These are phyloP conservation scores for Wilcoxina mikolae DNA, from an alignment of 495 filamentous ascomycete genomes.

Conservation along the genomic window DNA sequence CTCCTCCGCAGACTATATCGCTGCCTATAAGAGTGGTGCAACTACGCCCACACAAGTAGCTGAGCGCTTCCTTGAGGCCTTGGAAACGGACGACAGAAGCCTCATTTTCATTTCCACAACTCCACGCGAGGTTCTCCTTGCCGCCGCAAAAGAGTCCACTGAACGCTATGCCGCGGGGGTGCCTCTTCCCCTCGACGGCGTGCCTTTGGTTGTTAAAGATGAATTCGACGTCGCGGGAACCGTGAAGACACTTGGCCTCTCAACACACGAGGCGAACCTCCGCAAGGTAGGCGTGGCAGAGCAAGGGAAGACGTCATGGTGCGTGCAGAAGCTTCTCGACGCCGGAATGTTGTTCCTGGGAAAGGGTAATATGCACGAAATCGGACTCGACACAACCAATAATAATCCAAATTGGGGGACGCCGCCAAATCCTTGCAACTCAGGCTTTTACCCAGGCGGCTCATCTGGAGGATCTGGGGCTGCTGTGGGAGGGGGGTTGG, in stretches of 20 bases:
- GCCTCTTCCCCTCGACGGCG: constrained; percentile 59
- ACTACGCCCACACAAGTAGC: constrained; percentile 57
- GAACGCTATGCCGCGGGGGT: constrained; percentile 43
- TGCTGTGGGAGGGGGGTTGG: constrained; percentile 55
- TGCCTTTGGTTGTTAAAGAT: constrained; percentile 80
- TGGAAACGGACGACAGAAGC: constrained; percentile 51
- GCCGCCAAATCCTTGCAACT: constrained; percentile 69
- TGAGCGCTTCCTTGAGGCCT: constrained; percentile 52
- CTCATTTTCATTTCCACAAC: constrained; percentile 53
- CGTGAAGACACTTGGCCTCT: constrained; percentile 46
- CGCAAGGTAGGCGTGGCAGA: constrained; percentile 38
- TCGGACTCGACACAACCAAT: constrained; percentile 70
- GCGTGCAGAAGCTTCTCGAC: constrained; percentile 57
- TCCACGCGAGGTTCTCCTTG: constrained; percentile 43
- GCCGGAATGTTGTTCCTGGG: constrained; percentile 70
- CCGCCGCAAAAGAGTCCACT: constrained; percentile 44
- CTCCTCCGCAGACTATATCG: constrained; percentile 63
- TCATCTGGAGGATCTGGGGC: constrained; percentile 78
- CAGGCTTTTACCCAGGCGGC: constrained; percentile 69
- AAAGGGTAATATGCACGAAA: constrained; percentile 84
- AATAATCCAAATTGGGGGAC: constrained; percentile 73
- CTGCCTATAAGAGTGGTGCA: constrained; percentile 50
- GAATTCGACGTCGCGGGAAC: constrained; percentile 67
- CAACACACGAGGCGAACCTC: constrained; percentile 28
- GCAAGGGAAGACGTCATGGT: constrained; percentile 50